Percentiles rank a stretch among this genome's conserved stretches.
phyloP scores from a whole-genome alignment of 2,329 filamentous ascomycete genomes.

The Penicillium sp. region DNA sequence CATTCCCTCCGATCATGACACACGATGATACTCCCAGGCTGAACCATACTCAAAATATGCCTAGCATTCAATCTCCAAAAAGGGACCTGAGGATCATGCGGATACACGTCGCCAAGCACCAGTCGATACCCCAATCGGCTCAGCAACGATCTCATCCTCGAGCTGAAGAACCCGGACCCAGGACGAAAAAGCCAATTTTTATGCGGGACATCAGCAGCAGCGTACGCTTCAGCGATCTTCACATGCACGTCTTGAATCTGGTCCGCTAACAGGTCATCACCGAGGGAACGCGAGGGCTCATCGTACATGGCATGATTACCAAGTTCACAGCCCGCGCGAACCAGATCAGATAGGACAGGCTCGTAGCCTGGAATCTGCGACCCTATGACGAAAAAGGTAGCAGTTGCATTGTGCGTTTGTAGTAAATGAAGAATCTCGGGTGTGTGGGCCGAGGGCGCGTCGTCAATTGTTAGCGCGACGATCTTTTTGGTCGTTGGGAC shows the following conservation, averaged over 20 bases:
- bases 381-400: constrained; percentile 89
- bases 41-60: constrained; percentile 78
- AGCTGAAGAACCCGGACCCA: constrained; percentile 80
- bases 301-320: constrained; percentile 91
- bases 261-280: constrained; percentile 57
- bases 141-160: constrained; percentile 64
- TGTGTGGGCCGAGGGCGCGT: constrained; percentile 75
- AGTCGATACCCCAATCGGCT: constrained; percentile 66
- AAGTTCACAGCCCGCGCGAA: constrained; percentile 68
- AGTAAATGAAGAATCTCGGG: constrained; percentile 68
- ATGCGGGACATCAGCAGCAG: constrained; percentile 37
- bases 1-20: constrained; percentile 84
- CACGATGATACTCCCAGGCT: constrained; percentile 76
- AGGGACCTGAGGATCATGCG: constrained; percentile 84
- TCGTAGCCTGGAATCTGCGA: constrained; percentile 65
- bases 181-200: constrained; percentile 74
- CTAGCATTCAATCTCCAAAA: constrained; percentile 69
- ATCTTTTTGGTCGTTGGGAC: constrained; percentile 61
- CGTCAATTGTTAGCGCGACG: constrained; percentile 83
- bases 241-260: constrained; percentile 68
- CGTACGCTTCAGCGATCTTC: constrained; percentile 61
- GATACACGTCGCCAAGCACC: constrained; percentile 83
- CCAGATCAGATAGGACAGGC: constrained; percentile 57
- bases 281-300: constrained; percentile 68
- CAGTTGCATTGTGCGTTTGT: constrained; percentile 65